A percentile compares a stretch with the other conserved stretches of the same genome.
Conservation (phyloP, 1,139 yeast species). For the Lodderomyces pseudojiufengensis region DNA sequence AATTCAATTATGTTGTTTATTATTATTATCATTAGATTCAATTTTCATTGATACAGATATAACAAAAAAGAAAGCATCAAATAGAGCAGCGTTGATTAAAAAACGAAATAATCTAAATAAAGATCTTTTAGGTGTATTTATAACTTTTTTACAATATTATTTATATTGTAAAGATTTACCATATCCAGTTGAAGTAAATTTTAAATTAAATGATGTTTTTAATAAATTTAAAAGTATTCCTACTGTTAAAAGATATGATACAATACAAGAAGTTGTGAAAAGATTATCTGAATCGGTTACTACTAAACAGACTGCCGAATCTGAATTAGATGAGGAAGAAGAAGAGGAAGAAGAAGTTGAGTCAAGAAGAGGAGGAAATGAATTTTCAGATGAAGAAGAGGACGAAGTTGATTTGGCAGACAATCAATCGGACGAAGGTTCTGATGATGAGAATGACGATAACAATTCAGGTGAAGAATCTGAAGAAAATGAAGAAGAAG, state of each 20-base stretch:
- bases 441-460: constrained; percentile 19
- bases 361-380: constrained; percentile 18
- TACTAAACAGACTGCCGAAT: constrained; percentile 18
- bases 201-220: constrained; percentile 47
- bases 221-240: constrained; percentile 19
- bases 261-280: constrained; percentile 38
- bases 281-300: constrained; percentile 30
- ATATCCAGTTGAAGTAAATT: constrained; percentile 62
- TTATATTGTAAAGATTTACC: constrained; percentile 62
- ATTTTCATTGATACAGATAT: constrained; percentile 12
- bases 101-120: constrained; percentile 14
- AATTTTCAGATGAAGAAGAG: constrained; percentile 16
- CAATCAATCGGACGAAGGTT: constrained; percentile 20
- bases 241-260: constrained; percentile 34
- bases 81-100: constrained; percentile 10
- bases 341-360: constrained; percentile 7
- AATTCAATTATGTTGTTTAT: constrained; percentile 47
- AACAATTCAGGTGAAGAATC: constrained; percentile 20
- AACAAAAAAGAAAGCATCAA: constrained; percentile 7
- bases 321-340: constrained; percentile 15
- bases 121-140: constrained; percentile 40
- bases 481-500: constrained; percentile 14
- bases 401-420: constrained; percentile 19
- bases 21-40: constrained; percentile 21
- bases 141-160: constrained; percentile 72